Evolutionary conservation across 2,329 filamentous ascomycete species (phyloP).

Genomic region (Colletotrichum viniferum): DNA sequence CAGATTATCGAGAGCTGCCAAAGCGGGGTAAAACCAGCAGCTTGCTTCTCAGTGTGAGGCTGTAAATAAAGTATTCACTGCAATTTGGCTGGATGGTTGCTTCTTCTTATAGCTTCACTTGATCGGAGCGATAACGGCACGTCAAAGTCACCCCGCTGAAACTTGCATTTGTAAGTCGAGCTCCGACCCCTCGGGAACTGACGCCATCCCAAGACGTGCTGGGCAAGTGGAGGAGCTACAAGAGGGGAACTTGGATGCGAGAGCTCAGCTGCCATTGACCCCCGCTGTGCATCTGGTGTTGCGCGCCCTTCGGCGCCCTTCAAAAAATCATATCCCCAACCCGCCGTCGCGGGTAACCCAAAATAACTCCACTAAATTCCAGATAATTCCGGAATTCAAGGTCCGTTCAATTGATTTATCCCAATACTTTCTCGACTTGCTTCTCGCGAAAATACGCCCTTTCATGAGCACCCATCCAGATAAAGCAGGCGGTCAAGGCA

Average conservation of each 20-base stretch:
- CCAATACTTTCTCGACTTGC: neutral
- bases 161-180: conserved; percentile 9
- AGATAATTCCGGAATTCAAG: neutral
- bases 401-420: neutral
- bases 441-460: neutral
- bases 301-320: neutral
- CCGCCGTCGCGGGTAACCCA: neutral
- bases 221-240: neutral
- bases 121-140: conserved; percentile 3
- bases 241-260: conserved; percentile 16
- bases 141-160: conserved; percentile 1
- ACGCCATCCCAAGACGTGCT: conserved; percentile 14
- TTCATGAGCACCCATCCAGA: neutral
- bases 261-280: neutral
- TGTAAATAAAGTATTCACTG: neutral
- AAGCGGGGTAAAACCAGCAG: neutral
- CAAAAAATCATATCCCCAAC: neutral
- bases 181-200: neutral
- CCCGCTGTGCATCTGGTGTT: neutral
- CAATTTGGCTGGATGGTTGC: neutral
- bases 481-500: neutral
- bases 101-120: neutral
- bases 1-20: neutral
- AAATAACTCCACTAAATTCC: neutral
- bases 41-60: neutral